Conservation (phyloP, 1,284 basidiomycete genomes). For the Wolfiporia cocos region DNA sequence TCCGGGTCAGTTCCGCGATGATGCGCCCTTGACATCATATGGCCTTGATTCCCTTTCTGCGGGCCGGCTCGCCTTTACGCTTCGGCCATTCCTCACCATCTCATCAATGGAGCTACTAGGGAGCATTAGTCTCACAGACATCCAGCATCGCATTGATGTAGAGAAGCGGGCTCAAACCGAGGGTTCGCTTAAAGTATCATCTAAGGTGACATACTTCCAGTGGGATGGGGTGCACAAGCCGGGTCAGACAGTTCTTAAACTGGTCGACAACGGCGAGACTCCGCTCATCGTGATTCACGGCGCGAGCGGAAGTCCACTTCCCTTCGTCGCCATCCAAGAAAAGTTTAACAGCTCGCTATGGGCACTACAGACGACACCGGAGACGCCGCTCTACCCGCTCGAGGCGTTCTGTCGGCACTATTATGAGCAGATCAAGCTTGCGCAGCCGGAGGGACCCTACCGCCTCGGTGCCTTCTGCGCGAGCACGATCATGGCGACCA, state of each 20-base stretch:
- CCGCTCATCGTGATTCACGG: conserved; percentile 1
- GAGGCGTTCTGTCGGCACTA: neutral
- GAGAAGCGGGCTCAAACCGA: neutral
- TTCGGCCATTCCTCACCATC: neutral
- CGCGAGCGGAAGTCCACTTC: neutral
- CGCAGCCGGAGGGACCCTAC: neutral
- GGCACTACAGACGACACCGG: conserved; percentile 1
- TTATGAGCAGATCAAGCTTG: conserved; percentile 1
- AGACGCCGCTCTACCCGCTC: neutral
- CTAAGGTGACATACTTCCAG: neutral
- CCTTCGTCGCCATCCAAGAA: neutral
- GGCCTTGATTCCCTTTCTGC: conserved; percentile 1
- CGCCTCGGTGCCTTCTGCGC: conserved; percentile 1
- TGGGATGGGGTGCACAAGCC: neutral
- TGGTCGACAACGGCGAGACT: neutral
- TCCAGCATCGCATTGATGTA: neutral
- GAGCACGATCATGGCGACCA: neutral
- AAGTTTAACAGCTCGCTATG: conserved; percentile 1
- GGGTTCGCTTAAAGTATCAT: neutral
- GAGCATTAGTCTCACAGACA: neutral
- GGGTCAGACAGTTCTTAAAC: conserved; percentile 1
- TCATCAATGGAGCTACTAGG: neutral
- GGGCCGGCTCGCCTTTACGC: neutral
- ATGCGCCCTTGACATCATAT: neutral
- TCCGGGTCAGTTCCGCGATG: neutral